Conservation (phyloP, 257 asterid genomes). For the Anisodus tanguticus region DNA sequence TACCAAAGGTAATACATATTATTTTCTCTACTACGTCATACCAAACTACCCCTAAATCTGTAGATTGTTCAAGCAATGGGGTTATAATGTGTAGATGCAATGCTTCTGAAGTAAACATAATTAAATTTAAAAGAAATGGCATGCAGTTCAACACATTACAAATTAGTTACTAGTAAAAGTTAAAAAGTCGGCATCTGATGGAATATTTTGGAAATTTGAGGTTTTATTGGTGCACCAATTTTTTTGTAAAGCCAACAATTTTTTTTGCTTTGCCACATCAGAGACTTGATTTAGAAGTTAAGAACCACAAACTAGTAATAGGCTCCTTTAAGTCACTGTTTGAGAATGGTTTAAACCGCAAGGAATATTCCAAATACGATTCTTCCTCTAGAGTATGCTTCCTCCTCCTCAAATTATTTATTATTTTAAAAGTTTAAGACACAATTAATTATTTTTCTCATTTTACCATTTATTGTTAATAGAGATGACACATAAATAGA, state of each 20-base stretch:
- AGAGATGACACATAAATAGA: no score
- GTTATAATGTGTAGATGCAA: background rate
- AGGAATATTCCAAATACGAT: background rate
- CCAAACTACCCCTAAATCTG: background rate
- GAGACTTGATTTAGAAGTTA: conserved; percentile 34
- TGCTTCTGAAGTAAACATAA: background rate
- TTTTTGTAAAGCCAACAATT: background rate
- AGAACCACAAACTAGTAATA: conserved; percentile 25
- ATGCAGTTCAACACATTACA: background rate
- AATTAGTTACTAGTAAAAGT: background rate
- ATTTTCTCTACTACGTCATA: no score
- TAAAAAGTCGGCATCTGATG: conserved; percentile 18
- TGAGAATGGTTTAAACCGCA: background rate
- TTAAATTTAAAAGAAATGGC: background rate
- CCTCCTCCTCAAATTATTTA: no score
- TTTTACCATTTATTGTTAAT: no score
- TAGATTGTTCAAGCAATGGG: background rate
- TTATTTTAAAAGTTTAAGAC: no score
- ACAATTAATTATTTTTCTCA: no score
- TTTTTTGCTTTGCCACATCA: background rate
- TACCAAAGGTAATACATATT: no score
- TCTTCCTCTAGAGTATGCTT: background rate
- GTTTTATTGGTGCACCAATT: conserved; percentile 6
- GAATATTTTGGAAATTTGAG: background rate
- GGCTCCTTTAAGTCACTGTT: background rate